Evolutionary conservation across 2,329 filamentous ascomycete genomes (phyloP).

Genomic region (Fusarium sp.): DNA sequence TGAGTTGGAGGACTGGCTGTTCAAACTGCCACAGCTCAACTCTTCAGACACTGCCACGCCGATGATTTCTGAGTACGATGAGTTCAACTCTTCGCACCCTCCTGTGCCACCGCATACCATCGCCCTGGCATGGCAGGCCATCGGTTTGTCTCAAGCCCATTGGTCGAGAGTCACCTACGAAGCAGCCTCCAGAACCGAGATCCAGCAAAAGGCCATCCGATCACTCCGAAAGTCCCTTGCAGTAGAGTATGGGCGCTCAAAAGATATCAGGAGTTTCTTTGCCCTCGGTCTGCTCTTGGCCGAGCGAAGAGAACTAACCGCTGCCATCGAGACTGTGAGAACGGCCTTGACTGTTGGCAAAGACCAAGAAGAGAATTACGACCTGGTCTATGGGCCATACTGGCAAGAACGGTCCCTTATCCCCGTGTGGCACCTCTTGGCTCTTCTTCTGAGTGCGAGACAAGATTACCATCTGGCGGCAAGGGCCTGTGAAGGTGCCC

Average conservation of each 20-base stretch:
- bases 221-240: slow-evolving; percentile 80
- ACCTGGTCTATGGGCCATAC: slow-evolving; percentile 60
- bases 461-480: slow-evolving; percentile 86
- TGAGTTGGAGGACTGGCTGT: slow-evolving; percentile 81
- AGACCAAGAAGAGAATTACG: slow-evolving; percentile 57
- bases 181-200: slow-evolving; percentile 74
- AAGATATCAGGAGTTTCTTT: slow-evolving; percentile 82
- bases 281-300: slow-evolving; percentile 87
- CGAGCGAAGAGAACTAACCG: slow-evolving; percentile 83
- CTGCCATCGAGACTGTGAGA: slow-evolving; percentile 86
- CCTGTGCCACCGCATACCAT: slow-evolving; percentile 70
- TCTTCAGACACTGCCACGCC: slow-evolving; percentile 44
- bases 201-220: slow-evolving; percentile 82
- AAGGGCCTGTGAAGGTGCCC: slow-evolving; percentile 87
- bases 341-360: slow-evolving; percentile 75
- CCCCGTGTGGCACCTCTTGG: slow-evolving; percentile 91
- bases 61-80: slow-evolving; percentile 46
- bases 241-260: slow-evolving; percentile 72
- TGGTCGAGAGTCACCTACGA: slow-evolving; percentile 89
- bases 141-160: slow-evolving; percentile 86
- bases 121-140: slow-evolving; percentile 81
- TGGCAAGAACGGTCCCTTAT: slow-evolving; percentile 76
- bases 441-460: slow-evolving; percentile 85
- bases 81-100: slow-evolving; percentile 52
- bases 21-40: slow-evolving; percentile 62